Conservation (phyloP, 2,329 filamentous ascomycete genomes). For the Apiospora malaysiana region DNA sequence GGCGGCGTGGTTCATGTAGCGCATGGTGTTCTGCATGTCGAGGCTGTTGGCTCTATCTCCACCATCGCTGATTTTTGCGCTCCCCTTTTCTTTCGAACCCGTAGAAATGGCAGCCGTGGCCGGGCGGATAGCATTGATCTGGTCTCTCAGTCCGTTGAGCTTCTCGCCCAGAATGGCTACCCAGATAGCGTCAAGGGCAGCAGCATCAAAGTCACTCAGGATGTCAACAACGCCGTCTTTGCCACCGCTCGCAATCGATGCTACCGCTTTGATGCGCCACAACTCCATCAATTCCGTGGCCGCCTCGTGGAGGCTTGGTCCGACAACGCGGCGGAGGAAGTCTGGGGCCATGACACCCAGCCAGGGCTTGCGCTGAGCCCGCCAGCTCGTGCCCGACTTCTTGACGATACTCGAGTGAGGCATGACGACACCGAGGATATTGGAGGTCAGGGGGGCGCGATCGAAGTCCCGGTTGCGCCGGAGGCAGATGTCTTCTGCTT, state of each 20-base stretch:
- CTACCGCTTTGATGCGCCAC: background rate
- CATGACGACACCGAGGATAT: conserved; percentile 16
- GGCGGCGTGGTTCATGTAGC: conserved; percentile 26
- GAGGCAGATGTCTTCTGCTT: conserved; percentile 26
- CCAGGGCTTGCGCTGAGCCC: conserved; percentile 27
- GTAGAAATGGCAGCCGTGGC: background rate
- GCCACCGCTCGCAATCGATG: background rate
- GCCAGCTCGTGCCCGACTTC: conserved; percentile 23
- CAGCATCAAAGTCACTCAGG: background rate
- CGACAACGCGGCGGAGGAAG: conserved; percentile 28
- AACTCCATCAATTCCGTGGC: background rate
- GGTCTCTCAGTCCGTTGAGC: background rate
- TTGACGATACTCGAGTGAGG: conserved; percentile 26
- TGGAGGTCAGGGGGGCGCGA: background rate
- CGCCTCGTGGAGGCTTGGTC: background rate
- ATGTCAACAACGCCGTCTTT: background rate
- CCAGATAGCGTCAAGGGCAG: background rate
- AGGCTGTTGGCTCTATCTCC: conserved; percentile 23
- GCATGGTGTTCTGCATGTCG: conserved; percentile 26
- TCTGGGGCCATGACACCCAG: conserved; percentile 29
- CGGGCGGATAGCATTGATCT: background rate
- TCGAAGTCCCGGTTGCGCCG: conserved; percentile 30
- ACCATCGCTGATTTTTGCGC: background rate
- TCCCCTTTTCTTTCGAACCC: background rate
- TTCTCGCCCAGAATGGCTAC: background rate